Evolutionary conservation across 164 flowering plant species (phyloP).

Genomic region (Berberis thunbergii): DNA sequence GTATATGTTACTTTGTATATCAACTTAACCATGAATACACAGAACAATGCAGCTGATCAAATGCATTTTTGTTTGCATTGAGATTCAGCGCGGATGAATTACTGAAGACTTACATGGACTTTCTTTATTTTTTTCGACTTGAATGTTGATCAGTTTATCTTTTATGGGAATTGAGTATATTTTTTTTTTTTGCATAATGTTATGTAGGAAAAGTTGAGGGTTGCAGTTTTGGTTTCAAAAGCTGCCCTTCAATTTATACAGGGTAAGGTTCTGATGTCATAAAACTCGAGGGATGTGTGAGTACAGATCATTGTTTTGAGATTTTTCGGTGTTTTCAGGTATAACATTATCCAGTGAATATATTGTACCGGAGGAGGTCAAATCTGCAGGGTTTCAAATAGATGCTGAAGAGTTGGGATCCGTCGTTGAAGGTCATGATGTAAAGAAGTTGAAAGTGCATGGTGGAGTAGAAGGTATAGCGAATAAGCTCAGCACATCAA

Average conservation of each 20-base stretch:
- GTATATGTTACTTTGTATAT: too few relatives aligned
- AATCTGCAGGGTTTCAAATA: constrained; percentile 72
- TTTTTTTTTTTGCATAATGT: constrained; percentile 1
- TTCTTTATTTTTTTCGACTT: too few relatives aligned
- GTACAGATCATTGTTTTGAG: constrained; percentile 3
- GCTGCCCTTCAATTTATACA: constrained; percentile 94
- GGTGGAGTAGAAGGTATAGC: constrained; percentile 77
- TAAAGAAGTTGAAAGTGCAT: constrained; percentile 65
- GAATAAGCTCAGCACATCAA: constrained; percentile 60
- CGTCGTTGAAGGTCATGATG: constrained; percentile 75
- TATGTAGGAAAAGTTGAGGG: constrained; percentile 78
- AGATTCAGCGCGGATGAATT: too few relatives aligned
- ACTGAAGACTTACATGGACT: background rate
- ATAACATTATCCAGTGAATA: constrained; percentile 47
- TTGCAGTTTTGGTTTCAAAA: constrained; percentile 91
- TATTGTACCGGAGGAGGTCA: constrained; percentile 60
- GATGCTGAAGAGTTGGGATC: constrained; percentile 83
- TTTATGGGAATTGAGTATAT: constrained; percentile 3
- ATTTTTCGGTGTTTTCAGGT: constrained; percentile 30
- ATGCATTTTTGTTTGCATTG: too few relatives aligned
- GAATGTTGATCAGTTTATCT: background rate
- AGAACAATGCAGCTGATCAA: too few relatives aligned
- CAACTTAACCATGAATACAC: too few relatives aligned
- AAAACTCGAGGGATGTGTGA: background rate
- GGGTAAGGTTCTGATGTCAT: constrained; percentile 33